Base-by-base conservation (phyloP, 1,284 basidiomycete genomes). In the Sporisorium graminicola region DNA sequence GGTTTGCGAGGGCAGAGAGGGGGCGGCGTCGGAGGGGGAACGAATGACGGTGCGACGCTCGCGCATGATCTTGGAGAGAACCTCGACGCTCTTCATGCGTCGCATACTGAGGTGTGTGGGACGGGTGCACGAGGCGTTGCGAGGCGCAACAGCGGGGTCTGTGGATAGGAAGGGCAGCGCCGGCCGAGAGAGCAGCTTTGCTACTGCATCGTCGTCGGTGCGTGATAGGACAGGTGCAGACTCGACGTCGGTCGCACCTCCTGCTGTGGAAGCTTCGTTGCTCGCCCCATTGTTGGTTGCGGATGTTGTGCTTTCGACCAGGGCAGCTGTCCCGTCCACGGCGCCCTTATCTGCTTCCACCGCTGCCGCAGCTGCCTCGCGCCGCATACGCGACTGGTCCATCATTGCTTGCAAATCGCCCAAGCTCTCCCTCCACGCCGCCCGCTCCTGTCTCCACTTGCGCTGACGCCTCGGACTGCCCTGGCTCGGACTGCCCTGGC, bases 61-160 rank as follows among this genome's bases (percentile, higher is more conserved):
- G 22, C 60, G 56, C 16, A 78, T 59, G 55, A 74, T 67, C 47
- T 70, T 71, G 66, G 55, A 55, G 26, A 78, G 69, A 29, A 74
- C 67, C 40, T 78, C 77, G 60, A 78, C 71, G 46, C 65, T 69
- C 55, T 76, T 73, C 69, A 76, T 76, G 7, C 73, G 58, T 42
- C 69, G 58, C 55, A 78, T 59, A 42, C 67, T 69, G 31, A 77
- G 60, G 31, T 73, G 62, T 5, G 64, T 58, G 8, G 75, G 75
- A 5, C 52, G 53, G 2, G 71, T 74, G 56, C 70, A 74, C 13
- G 71, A 52, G n/a, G 47, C 70, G 46, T 77, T 77, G 16, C 75
- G 63, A 24, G 67, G 67, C 0, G 71, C 70, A 1, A 77, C 75
- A 40, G 75, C 75, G 1, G 71, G 70, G 29, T 77, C 71, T 22